These are phyloP conservation scores for Trichoderma cornu-damae DNA, from an alignment of 2,329 filamentous ascomycete genomes.

Conservation along the genomic window DNA sequence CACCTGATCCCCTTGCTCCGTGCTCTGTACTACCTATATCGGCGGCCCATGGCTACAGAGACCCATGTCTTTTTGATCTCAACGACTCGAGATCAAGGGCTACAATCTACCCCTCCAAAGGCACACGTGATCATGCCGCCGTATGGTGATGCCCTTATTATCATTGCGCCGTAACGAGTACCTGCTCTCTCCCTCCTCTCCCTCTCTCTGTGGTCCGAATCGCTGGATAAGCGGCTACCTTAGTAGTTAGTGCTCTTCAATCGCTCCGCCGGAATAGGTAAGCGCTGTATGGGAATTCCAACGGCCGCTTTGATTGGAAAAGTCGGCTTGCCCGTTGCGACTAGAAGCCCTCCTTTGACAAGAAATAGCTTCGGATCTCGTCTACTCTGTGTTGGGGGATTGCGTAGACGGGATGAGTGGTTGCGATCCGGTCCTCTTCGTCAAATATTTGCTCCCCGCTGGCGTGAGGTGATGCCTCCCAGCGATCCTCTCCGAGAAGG, in stretches of 20 bases:
- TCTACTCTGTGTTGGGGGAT: constrained; percentile 68
- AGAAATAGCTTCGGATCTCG: constrained; percentile 60
- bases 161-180: background rate
- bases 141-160: background rate
- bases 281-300: background rate
- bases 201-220: background rate
- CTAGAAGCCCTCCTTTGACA: constrained; percentile 53
- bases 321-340: background rate
- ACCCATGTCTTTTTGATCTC: background rate
- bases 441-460: constrained; percentile 62
- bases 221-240: background rate
- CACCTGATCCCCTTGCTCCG: too few relatives aligned
- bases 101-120: background rate
- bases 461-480: constrained; percentile 46
- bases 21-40: too few relatives aligned
- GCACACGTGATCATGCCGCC: constrained; percentile 4
- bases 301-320: background rate
- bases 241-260: background rate
- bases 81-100: background rate
- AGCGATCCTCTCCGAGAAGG: constrained; percentile 38
- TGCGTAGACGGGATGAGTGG: constrained; percentile 79
- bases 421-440: constrained; percentile 61
- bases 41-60: too few relatives aligned
- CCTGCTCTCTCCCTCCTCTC: too few relatives aligned
- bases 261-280: background rate